Evolutionary conservation across 2,329 filamentous ascomycete species (phyloP).

Genomic region (Neofusicoccum sp.): DNA sequence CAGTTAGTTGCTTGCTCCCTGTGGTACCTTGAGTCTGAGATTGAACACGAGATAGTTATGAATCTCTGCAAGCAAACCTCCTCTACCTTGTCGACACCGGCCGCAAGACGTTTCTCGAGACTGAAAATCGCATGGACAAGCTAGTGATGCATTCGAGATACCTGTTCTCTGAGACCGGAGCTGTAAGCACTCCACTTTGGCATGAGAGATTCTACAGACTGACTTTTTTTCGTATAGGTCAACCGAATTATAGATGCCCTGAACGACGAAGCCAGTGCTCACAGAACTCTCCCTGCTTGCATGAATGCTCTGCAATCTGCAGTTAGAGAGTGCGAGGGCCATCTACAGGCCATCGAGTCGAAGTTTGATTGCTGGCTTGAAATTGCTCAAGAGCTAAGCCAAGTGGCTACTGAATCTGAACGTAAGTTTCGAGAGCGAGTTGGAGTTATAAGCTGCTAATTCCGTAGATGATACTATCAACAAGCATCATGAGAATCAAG

Average conservation of each 20-base stretch:
- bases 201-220: neutral
- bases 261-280: neutral
- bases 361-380: slow-evolving; percentile 2
- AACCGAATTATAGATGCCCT: slow-evolving; percentile 11
- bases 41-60: neutral
- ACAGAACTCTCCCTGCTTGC: neutral
- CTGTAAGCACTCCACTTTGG: neutral
- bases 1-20: neutral
- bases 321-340: neutral
- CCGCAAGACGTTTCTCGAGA: slow-evolving; percentile 13
- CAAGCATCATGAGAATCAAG: neutral
- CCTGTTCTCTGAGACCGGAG: slow-evolving; percentile 8
- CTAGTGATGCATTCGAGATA: slow-evolving; percentile 10
- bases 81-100: slow-evolving; percentile 1
- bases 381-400: slow-evolving; percentile 7
- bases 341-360: neutral
- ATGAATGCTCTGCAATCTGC: neutral
- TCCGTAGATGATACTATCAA: neutral
- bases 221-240: neutral
- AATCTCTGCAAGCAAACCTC: slow-evolving; percentile 12
- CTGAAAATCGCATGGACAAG: slow-evolving; percentile 18
- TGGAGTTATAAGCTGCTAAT: neutral
- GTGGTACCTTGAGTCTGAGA: neutral
- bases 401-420: slow-evolving; percentile 5
- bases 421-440: neutral